Base-by-base conservation (phyloP, 805 yeast genomes). In the Wickerhamomyces bovis region DNA sequence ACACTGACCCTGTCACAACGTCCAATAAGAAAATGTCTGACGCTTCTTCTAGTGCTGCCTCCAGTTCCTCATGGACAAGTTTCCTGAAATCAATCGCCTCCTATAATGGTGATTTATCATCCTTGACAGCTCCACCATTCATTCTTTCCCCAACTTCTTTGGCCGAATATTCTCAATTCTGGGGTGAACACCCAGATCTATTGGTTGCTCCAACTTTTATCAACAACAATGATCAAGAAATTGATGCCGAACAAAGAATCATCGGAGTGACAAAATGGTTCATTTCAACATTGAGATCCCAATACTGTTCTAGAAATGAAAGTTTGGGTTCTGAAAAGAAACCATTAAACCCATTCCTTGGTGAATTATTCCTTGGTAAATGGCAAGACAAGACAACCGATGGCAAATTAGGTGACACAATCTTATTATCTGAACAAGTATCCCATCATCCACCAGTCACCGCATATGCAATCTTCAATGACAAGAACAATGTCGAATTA, bases 361-460 rank as follows among this genome's bases (percentile, higher is more conserved):
- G 99, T 47, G 99, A 94, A 70, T 73, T 89, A 43, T 94, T 90
- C 59, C 85, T 88, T 35, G 98, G 97, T 42, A 81, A 84, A 59
- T 89, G 97, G 96, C 69, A 67, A 3, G 88, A 81, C 53, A 61
- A 63, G 42, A 62, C 78, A 23, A 52, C 60, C 15, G 77, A 75
- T 39, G 65, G 70, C 11, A 71, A 68, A 45, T 66, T 78, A 15
- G 96, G 96, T 38, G 95, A 87, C 51, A 86, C 96, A 22, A 67
- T 80, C 12, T 71, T 92, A 61, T 69, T 89, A 45, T 80, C 90
- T 53, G 99, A 94, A 67, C 99, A 94, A 68, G 97, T 94, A 13
- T 82, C 90, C 51, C 99, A 94, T 69, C 99, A 94, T 66, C 99
- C 99, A 16, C 98, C 99, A 22, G 83, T 86, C 31, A 90, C 98